Evolutionary conservation across 495 filamentous ascomycete genomes (phyloP), one percentile per base, ranked within the genome.

Genomic region (Clohesyomyces aquaticus): DNA sequence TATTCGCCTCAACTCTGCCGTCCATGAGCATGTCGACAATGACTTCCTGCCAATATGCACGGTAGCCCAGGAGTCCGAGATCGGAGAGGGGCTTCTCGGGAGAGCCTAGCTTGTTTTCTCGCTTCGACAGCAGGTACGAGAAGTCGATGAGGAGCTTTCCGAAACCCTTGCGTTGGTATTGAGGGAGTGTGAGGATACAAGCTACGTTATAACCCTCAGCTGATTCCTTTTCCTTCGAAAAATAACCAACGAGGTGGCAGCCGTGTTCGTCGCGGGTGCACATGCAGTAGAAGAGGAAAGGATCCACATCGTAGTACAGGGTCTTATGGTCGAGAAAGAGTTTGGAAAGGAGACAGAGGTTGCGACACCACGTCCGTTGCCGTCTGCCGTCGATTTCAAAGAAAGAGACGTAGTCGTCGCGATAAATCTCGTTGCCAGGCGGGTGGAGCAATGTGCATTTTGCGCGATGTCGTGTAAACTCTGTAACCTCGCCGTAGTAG

Each of bases 221-320:
- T 29, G 87, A 91, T 73, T 98, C 95, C 65, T 98, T 98, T 77
- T 98, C 94, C 74, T 98, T 98, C 67, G 89, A 93, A 75, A 98
- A 98, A 73, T 96, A 98, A 56, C 94, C 94, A 52, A 98, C 90
- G 0, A 98, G 81, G 72, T 98, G 94, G 72, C 88, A 93, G 10
- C 94, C 94, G 51, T 88, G 88, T 48, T 90, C 88, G 61, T 91
- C 89, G 56, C 91, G 85, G 14, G 85, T 88, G 54, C 86, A 89
- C 94, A 98, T 98, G 83, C 93, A 93, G 78, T 98, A 98, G 81
- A 98, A 98, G 10, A 98, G 79, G 76, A 98, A 98, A 9, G 94
- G 94, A 71, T 98, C 94, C 55, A 98, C 94, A 70, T 98, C 94
- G 78, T 98, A 98, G 82, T 96, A 98, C n/a, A 98, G 88, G 8